Evolutionary conservation across 352 stramenopile species (phyloP).

Genomic region (Globisporangium abappressorium): DNA sequence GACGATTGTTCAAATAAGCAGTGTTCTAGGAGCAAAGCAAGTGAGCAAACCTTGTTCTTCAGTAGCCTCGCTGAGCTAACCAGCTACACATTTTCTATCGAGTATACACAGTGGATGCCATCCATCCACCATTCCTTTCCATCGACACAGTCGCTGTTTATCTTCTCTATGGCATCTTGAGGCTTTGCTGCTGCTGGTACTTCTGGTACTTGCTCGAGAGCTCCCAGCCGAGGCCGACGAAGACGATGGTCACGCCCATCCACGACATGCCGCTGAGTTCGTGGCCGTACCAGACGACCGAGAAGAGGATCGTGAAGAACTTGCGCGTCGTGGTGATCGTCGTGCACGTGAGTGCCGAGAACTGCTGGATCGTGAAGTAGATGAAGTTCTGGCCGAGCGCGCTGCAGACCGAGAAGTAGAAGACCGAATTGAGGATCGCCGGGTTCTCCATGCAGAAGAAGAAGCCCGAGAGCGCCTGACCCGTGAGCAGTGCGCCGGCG

Average conservation of each 20-base stretch:
- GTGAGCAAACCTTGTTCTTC: neutral
- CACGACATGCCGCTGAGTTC: slow-evolving; percentile 90
- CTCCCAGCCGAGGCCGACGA: slow-evolving; percentile 85
- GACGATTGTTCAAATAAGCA: no score
- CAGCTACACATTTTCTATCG: neutral
- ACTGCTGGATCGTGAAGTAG: slow-evolving; percentile 98
- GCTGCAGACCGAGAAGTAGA: slow-evolving; percentile 95
- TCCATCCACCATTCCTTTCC: neutral
- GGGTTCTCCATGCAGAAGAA: slow-evolving; percentile 84
- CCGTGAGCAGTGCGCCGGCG: slow-evolving; percentile 66
- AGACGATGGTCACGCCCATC: slow-evolving; percentile 89
- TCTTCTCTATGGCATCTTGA: slow-evolving; percentile 27
- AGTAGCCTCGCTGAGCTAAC: neutral
- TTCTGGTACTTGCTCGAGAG: slow-evolving; percentile 86
- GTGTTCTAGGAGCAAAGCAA: neutral
- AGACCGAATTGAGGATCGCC: slow-evolving; percentile 79
- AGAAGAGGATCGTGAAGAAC: slow-evolving; percentile 99
- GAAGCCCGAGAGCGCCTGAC: slow-evolving; percentile 68
- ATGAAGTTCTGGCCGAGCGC: slow-evolving; percentile 99
- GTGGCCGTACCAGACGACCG: slow-evolving; percentile 96
- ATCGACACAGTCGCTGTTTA: neutral
- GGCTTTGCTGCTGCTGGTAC: slow-evolving; percentile 66
- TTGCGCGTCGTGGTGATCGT: slow-evolving; percentile 99
- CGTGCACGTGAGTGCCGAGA: slow-evolving; percentile 97
- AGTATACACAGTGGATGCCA: neutral